Percentiles rank a stretch among this genome's conserved stretches.
Conservation (phyloP, 2,329 filamentous ascomycete genomes). For the Pseudogymnoascus verrucosus region DNA sequence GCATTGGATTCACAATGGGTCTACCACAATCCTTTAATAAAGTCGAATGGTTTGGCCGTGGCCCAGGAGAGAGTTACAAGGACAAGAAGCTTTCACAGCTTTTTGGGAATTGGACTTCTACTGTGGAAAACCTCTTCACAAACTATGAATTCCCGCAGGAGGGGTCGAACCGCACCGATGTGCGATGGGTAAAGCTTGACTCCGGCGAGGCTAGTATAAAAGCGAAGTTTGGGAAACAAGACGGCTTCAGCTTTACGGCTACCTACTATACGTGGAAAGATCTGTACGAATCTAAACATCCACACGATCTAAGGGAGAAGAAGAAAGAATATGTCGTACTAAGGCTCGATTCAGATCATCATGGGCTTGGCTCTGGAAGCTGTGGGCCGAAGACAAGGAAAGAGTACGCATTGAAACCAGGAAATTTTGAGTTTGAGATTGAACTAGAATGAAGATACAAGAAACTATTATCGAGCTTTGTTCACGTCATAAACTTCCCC, state of each 20-base stretch:
- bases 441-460: no score
- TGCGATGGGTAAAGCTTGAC: constrained; percentile 34
- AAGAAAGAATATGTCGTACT: constrained; percentile 46
- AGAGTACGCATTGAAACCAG: constrained; percentile 11
- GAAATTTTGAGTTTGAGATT: neutral
- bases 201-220: constrained; percentile 14
- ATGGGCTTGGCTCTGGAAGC: constrained; percentile 35
- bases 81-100: constrained; percentile 41
- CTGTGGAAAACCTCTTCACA: constrained; percentile 36
- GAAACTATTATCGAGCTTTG: no score
- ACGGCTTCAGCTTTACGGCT: constrained; percentile 33
- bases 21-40: constrained; percentile 13
- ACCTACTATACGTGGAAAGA: constrained; percentile 36
- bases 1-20: constrained; percentile 9
- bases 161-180: constrained; percentile 42
- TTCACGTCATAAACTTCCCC: no score
- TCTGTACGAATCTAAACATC: constrained; percentile 34
- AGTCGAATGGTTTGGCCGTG: constrained; percentile 42
- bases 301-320: constrained; percentile 46
- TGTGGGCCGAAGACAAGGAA: constrained; percentile 32
- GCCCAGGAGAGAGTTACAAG: constrained; percentile 43
- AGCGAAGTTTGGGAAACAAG: constrained; percentile 7
- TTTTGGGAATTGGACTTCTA: constrained; percentile 31
- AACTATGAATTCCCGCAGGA: constrained; percentile 48
- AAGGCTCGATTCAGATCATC: constrained; percentile 42